phyloP scores from a whole-genome alignment of 2,329 filamentous ascomycete species.

The Lithohypha guttulata region DNA sequence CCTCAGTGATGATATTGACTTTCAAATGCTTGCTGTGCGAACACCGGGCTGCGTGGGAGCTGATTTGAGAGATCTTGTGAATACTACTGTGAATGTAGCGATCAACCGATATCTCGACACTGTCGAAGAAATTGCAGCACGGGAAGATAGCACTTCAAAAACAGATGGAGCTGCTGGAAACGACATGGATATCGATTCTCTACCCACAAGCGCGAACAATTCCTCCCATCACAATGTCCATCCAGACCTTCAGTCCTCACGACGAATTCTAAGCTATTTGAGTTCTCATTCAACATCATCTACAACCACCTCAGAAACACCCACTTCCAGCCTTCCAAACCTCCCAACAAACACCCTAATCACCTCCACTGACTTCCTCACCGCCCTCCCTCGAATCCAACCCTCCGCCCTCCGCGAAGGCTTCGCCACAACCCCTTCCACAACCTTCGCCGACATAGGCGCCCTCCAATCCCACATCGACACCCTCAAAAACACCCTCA shows the following conservation, averaged over 20 bases:
- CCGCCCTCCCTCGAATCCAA: conserved; percentile 63
- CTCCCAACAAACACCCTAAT: conserved; percentile 41
- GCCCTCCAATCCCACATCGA: conserved; percentile 69
- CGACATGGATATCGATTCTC: conserved; percentile 38
- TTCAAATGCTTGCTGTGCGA: conserved; percentile 61
- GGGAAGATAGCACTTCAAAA: background rate
- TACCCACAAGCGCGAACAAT: conserved; percentile 1
- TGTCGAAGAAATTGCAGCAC: conserved; percentile 31
- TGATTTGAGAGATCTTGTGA: conserved; percentile 65
- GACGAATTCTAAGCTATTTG: background rate
- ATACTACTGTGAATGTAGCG: conserved; percentile 54
- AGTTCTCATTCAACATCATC: background rate
- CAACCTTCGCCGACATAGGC: conserved; percentile 87
- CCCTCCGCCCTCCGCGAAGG: conserved; percentile 83
- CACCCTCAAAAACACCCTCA: conserved; percentile 74
- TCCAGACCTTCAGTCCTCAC: background rate
- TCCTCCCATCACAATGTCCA: background rate
- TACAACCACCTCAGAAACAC: background rate
- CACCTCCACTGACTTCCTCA: conserved; percentile 58
- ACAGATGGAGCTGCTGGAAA: conserved; percentile 36
- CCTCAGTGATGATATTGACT: conserved; percentile 61
- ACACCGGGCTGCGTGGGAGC: conserved; percentile 91
- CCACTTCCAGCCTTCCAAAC: background rate
- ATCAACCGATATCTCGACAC: conserved; percentile 50
- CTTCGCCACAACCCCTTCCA: conserved; percentile 86